phyloP scores from a whole-genome alignment of 139 green algal species.

The Picocystis salinarum region DNA sequence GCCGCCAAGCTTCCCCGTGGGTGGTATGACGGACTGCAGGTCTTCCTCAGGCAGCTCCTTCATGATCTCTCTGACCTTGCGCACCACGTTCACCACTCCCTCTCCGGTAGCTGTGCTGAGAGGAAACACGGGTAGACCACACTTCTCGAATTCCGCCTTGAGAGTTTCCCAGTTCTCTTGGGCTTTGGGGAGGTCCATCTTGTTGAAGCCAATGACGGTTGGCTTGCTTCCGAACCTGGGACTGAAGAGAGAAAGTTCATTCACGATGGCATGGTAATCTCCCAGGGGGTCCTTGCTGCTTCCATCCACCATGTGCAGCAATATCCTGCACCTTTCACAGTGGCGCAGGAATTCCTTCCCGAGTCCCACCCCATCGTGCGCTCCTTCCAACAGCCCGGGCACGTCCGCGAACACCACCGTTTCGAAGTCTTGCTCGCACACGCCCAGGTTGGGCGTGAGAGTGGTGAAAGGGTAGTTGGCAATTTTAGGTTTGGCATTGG shows the following conservation, averaged over 20 bases:
- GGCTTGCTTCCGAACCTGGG: conserved; percentile 42
- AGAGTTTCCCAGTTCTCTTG: conserved; percentile 56
- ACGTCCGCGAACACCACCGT: conserved; percentile 60
- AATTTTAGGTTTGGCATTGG: conserved; percentile 35
- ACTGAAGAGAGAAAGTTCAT: conserved; percentile 85
- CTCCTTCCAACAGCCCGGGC: conserved; percentile 83
- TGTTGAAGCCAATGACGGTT: conserved; percentile 58
- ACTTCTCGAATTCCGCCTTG: conserved; percentile 22
- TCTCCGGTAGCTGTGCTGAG: conserved; percentile 38
- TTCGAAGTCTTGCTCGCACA: conserved; percentile 67
- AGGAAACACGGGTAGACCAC: conserved; percentile 19
- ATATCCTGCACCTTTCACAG: conserved; percentile 32
- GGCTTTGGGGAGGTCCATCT: conserved; percentile 80
- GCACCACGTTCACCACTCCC: conserved; percentile 16
- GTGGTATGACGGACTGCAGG: background rate
- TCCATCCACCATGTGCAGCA: conserved; percentile 91
- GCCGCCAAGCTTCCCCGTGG: background rate
- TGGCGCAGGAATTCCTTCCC: conserved; percentile 86
- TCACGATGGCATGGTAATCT: conserved; percentile 66
- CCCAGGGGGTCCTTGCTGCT: conserved; percentile 66
- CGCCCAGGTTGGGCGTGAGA: conserved; percentile 87
- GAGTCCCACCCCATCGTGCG: conserved; percentile 53
- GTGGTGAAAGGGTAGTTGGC: conserved; percentile 97
- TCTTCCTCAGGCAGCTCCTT: background rate
- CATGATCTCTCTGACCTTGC: background rate